phyloP scores from a whole-genome alignment of 164 flowering plant species.

The Annona squamosa region DNA sequence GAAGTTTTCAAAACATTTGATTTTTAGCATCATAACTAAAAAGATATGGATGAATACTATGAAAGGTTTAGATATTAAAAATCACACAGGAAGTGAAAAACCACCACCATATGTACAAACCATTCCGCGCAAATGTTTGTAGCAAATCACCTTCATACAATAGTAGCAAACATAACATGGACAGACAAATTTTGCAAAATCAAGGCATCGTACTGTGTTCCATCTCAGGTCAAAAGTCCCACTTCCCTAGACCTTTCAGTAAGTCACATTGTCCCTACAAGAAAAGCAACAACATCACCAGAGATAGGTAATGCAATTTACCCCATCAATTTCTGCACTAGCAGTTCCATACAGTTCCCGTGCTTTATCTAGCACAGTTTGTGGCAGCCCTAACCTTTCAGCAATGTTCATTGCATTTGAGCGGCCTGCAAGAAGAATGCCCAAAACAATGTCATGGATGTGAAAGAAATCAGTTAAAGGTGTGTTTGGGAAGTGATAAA shows the following conservation, averaged over 20 bases:
- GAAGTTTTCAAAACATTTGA: too few relatives aligned
- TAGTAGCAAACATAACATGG: background rate
- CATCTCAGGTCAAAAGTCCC: background rate
- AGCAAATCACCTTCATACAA: too few relatives aligned
- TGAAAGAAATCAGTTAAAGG: background rate
- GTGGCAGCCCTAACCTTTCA: constrained; percentile 74
- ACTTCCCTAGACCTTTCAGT: background rate
- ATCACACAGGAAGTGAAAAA: too few relatives aligned
- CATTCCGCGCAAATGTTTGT: too few relatives aligned
- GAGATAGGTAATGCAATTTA: constrained; percentile 15
- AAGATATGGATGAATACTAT: too few relatives aligned
- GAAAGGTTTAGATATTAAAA: too few relatives aligned
- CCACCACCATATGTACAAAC: too few relatives aligned
- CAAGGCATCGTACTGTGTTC: background rate
- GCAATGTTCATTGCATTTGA: constrained; percentile 92
- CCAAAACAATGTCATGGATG: constrained; percentile 5
- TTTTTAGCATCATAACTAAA: too few relatives aligned
- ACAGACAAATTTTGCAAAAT: background rate
- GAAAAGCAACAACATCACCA: too few relatives aligned
- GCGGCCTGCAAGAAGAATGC: constrained; percentile 49
- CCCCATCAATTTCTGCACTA: constrained; percentile 88
- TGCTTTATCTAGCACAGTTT: constrained; percentile 45
- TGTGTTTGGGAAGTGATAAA: too few relatives aligned
- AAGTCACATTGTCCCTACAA: background rate
- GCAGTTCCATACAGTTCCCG: constrained; percentile 76